Percentiles rank a stretch among this genome's conserved stretches.
Evolutionary conservation across 1,139 yeast species (phyloP).

Genomic region (Starmera stellimalicola): DNA sequence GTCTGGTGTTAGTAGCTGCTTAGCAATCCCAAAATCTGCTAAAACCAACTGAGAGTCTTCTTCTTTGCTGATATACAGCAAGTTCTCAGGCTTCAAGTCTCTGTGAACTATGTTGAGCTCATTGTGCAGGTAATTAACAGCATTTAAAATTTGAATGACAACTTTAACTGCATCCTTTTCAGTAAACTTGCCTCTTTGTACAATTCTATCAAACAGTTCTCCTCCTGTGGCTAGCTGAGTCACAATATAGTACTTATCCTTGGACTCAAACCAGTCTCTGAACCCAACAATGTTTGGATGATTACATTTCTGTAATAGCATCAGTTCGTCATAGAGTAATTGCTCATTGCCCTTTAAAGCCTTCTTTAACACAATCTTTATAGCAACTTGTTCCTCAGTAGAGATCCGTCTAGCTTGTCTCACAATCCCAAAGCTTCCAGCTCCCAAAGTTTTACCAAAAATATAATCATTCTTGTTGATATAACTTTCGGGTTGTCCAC

Average conservation of each 20-base stretch:
- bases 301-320: slow-evolving; percentile 50
- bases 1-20: slow-evolving; percentile 43
- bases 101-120: slow-evolving; percentile 71
- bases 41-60: slow-evolving; percentile 62
- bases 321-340: slow-evolving; percentile 66
- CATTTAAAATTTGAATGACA: slow-evolving; percentile 60
- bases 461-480: slow-evolving; percentile 53
- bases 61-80: slow-evolving; percentile 49
- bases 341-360: slow-evolving; percentile 68
- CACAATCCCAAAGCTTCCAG: slow-evolving; percentile 88
- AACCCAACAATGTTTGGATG: slow-evolving; percentile 82
- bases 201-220: slow-evolving; percentile 78
- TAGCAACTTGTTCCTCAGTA: slow-evolving; percentile 69
- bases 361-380: slow-evolving; percentile 75
- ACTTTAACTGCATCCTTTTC: slow-evolving; percentile 76
- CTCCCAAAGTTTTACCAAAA: slow-evolving; percentile 78
- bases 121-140: slow-evolving; percentile 64
- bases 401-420: slow-evolving; percentile 56
- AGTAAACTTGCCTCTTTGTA: slow-evolving; percentile 67
- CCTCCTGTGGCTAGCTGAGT: slow-evolving; percentile 85
- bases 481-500: slow-evolving; percentile 70
- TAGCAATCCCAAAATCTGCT: slow-evolving; percentile 93
- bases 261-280: slow-evolving; percentile 82
- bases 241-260: slow-evolving; percentile 66
- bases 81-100: slow-evolving; percentile 85